These are phyloP conservation scores for Fusarium aywerte DNA, from an alignment of 2,329 filamentous ascomycete species.

Conservation along the genomic window DNA sequence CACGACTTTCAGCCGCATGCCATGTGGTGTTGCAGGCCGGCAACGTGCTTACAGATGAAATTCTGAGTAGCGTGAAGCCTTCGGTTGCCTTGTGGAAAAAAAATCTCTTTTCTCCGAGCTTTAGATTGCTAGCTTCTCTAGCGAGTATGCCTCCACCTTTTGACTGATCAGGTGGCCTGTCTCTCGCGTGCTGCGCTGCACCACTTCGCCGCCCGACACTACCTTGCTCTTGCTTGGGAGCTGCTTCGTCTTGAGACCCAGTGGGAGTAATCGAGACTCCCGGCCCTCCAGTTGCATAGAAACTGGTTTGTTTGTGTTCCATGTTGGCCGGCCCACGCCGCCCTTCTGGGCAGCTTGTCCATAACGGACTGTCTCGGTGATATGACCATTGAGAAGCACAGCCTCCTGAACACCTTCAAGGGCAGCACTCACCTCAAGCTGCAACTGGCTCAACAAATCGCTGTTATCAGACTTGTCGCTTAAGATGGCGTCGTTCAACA, in stretches of 20 bases:
- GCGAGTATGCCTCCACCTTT: conserved; percentile 82
- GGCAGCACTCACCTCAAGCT: conserved; percentile 75
- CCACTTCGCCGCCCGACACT: conserved; percentile 74
- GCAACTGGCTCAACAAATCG: conserved; percentile 73
- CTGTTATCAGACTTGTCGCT: conserved; percentile 65
- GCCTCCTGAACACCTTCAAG: conserved; percentile 78
- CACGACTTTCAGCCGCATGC: conserved; percentile 37
- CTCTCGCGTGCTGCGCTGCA: conserved; percentile 76
- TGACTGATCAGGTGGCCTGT: conserved; percentile 81
- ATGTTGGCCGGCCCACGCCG: conserved; percentile 42
- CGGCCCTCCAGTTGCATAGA: conserved; percentile 55
- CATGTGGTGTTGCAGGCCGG: conserved; percentile 27
- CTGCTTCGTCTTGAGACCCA: conserved; percentile 74
- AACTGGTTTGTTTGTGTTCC: conserved; percentile 57
- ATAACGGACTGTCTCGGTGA: conserved; percentile 74
- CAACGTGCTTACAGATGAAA: conserved; percentile 24
- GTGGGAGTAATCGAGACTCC: conserved; percentile 68
- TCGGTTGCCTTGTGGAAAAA: conserved; percentile 23
- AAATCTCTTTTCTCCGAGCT: conserved; percentile 13
- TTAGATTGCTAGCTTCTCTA: conserved; percentile 79
- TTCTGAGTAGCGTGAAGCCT: conserved; percentile 20
- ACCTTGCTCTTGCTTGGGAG: conserved; percentile 67
- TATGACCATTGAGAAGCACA: conserved; percentile 69
- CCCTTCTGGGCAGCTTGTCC: conserved; percentile 55
- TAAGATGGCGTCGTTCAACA: conserved; percentile 68